Evolutionary conservation across 1,284 basidiomycete species (phyloP).

Genomic region (Chondrostereum purpureum): DNA sequence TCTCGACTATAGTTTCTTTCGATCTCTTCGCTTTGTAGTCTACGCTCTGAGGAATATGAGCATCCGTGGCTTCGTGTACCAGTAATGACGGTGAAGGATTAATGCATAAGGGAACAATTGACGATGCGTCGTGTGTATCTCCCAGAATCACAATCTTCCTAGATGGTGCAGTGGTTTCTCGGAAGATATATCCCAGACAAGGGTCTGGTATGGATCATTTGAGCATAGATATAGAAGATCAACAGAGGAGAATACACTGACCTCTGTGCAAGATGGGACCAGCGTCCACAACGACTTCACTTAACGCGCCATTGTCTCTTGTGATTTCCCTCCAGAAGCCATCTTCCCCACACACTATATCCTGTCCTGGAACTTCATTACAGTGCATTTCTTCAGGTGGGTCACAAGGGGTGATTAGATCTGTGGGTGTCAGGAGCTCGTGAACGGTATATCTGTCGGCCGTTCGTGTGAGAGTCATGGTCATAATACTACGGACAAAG

Average conservation of each 20-base stretch:
- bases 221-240: constrained; percentile 1
- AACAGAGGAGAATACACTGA: constrained; percentile 24
- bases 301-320: constrained; percentile 25
- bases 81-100: constrained; percentile 45
- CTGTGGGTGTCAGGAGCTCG: constrained; percentile 61
- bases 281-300: constrained; percentile 60
- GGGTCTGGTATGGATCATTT: constrained; percentile 45
- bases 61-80: constrained; percentile 84
- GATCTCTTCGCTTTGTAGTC: constrained; percentile 42
- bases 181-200: constrained; percentile 77
- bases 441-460: constrained; percentile 73
- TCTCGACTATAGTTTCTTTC: constrained; percentile 44
- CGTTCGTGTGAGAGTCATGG: constrained; percentile 62
- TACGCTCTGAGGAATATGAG: constrained; percentile 55
- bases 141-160: constrained; percentile 50
- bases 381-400: constrained; percentile 44
- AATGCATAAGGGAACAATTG: constrained; percentile 48
- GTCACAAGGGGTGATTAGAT: constrained; percentile 45
- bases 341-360: constrained; percentile 55
- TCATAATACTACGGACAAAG: constrained; percentile 70
- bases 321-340: constrained; percentile 69
- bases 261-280: constrained; percentile 81
- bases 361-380: constrained; percentile 63
- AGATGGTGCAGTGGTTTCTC: constrained; percentile 45
- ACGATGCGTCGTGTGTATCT: constrained; percentile 64